Conservation (phyloP, 176 grass and related monocot genomes). For the Eremochloa ophiuroides region DNA sequence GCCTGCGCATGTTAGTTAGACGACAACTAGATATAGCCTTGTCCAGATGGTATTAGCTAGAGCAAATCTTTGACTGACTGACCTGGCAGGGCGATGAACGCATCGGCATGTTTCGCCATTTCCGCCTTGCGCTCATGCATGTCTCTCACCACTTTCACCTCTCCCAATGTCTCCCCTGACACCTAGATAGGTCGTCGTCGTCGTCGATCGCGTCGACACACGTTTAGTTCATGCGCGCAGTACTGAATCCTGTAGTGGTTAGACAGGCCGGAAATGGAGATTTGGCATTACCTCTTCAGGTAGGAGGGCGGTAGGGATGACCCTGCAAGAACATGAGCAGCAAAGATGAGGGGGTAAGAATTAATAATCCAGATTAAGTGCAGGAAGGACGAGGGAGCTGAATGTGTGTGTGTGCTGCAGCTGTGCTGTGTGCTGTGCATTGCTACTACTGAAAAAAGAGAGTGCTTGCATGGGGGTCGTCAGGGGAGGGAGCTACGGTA, state of each 20-base stretch:
- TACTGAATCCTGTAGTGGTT: neutral
- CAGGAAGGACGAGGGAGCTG: neutral
- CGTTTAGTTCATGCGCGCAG: neutral
- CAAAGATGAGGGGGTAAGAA: neutral
- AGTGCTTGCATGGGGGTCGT: neutral
- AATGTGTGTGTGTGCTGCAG: no score
- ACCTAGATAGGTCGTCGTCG: constrained; percentile 33
- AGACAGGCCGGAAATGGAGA: neutral
- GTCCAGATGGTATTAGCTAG: no score
- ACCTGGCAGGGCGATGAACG: constrained; percentile 78
- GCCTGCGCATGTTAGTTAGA: constrained; percentile 33
- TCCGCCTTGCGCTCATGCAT: constrained; percentile 85
- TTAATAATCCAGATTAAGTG: no score
- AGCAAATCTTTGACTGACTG: constrained; percentile 1
- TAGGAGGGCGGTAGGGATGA: constrained; percentile 72
- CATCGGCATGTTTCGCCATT: constrained; percentile 73
- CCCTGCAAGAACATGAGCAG: constrained; percentile 33
- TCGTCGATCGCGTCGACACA: no score
- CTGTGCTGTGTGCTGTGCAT: neutral
- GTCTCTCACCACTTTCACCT: constrained; percentile 62
- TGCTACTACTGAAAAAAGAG: neutral
- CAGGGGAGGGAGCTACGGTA: constrained; percentile 3
- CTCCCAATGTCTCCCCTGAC: constrained; percentile 65
- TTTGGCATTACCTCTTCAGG: constrained; percentile 50
- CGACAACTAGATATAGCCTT: neutral